A percentile compares a stretch with the other conserved stretches of the same genome.
phyloP scores from a whole-genome alignment of 163 green algal species.

The Scenedesmus sp. region DNA sequence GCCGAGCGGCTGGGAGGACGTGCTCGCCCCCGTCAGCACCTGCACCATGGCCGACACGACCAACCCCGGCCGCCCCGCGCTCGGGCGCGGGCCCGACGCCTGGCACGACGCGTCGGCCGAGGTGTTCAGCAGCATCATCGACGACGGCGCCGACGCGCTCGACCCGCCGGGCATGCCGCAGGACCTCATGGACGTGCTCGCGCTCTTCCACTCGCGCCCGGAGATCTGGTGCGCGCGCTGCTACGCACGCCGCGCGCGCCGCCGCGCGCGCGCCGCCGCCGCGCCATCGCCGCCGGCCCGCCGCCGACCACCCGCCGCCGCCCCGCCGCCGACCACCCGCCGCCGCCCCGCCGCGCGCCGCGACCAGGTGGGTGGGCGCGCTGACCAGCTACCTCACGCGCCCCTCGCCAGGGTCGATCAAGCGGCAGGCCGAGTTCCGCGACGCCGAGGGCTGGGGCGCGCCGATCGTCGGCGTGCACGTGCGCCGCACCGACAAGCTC shows the following conservation, averaged over 20 bases:
- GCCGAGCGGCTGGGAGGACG: conserved; percentile 1
- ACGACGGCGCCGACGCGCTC: background rate
- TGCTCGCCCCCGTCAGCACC: conserved; percentile 19
- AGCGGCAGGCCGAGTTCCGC: conserved; percentile 4
- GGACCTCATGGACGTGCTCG: conserved; percentile 20
- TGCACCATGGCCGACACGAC: background rate
- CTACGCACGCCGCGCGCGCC: too few relatives aligned
- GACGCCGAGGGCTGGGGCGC: background rate
- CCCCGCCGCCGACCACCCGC: background rate
- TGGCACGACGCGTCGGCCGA: background rate
- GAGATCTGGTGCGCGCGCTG: conserved; percentile 20
- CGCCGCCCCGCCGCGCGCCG: too few relatives aligned
- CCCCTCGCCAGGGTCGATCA: background rate
- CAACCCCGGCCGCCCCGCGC: background rate
- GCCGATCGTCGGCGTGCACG: conserved; percentile 32
- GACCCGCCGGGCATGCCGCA: conserved; percentile 25
- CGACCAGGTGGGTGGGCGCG: conserved; percentile 17
- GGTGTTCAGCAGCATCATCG: conserved; percentile 12
- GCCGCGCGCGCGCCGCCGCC: too few relatives aligned
- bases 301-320: background rate
- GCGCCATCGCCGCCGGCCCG: too few relatives aligned
- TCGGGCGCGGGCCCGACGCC: background rate
- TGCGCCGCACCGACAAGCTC: conserved; percentile 40
- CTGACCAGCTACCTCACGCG: conserved; percentile 31
- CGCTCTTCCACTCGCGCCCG: conserved; percentile 10